Evolutionary conservation across 768 basidiomycete genomes (phyloP).

Genomic region (Candolleomyces aberdarensis): DNA sequence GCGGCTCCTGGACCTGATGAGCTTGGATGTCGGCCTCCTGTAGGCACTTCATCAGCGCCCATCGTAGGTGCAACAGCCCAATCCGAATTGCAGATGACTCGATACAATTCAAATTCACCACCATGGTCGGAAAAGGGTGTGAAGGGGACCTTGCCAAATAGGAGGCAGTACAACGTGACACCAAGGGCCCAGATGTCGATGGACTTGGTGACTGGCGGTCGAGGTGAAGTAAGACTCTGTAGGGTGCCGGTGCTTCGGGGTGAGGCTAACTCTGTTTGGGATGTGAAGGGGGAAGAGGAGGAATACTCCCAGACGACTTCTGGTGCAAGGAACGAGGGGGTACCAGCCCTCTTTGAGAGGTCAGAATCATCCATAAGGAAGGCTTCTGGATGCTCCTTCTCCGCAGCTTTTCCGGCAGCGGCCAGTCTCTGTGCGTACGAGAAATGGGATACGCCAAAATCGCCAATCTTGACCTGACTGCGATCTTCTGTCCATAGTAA

Average conservation of each 20-base stretch:
- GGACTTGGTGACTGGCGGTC: slow-evolving; percentile 77
- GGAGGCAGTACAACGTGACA: slow-evolving; percentile 90
- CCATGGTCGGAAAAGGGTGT: slow-evolving; percentile 23
- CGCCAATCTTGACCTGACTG: slow-evolving; percentile 91
- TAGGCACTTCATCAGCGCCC: slow-evolving; percentile 65
- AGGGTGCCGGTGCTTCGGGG: slow-evolving; percentile 1
- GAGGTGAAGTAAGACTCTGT: slow-evolving; percentile 9
- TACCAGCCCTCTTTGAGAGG: slow-evolving; percentile 88
- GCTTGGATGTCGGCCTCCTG: slow-evolving; percentile 56
- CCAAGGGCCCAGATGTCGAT: slow-evolving; percentile 99
- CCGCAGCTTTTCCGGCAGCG: slow-evolving; percentile 47
- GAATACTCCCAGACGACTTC: slow-evolving; percentile 76
- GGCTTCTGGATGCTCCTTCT: slow-evolving; percentile 49
- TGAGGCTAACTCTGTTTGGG: slow-evolving; percentile 19
- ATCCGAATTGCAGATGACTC: slow-evolving; percentile 72
- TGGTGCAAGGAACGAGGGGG: slow-evolving; percentile 94
- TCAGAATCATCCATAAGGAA: slow-evolving; percentile 82
- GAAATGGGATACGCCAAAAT: slow-evolving; percentile 97
- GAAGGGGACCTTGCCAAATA: slow-evolving; percentile 88
- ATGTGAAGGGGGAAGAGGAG: slow-evolving; percentile 25
- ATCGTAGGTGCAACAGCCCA: slow-evolving; percentile 67
- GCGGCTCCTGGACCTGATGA: slow-evolving; percentile 44
- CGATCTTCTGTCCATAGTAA: slow-evolving; percentile 88
- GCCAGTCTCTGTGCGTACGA: slow-evolving; percentile 84
- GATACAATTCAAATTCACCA: slow-evolving; percentile 73